phyloP scores from a whole-genome alignment of 1,139 yeast genomes.

The Yamadazyma songkhlaensis region DNA sequence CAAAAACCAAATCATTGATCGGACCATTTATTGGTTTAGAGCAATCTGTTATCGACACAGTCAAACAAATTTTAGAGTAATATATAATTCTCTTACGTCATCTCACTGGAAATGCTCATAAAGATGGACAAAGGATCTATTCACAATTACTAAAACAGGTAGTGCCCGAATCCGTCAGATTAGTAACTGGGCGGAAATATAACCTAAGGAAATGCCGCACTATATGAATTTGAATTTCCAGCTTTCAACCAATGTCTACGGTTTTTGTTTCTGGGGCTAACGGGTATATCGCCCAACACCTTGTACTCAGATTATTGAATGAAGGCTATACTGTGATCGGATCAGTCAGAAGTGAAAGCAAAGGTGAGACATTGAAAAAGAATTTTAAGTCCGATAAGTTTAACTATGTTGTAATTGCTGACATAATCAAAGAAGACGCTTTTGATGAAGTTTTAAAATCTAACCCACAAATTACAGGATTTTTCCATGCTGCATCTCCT shows the following conservation, averaged over 20 bases:
- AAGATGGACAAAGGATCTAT: too few relatives aligned
- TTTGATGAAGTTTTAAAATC: slow-evolving; percentile 49
- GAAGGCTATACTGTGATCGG: slow-evolving; percentile 54
- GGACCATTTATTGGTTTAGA: slow-evolving; percentile 34
- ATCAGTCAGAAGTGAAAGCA: slow-evolving; percentile 51
- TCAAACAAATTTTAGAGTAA: slow-evolving; percentile 28
- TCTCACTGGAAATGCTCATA: too few relatives aligned
- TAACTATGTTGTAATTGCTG: slow-evolving; percentile 49
- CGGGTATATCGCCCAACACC: slow-evolving; percentile 35
- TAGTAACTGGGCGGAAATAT: too few relatives aligned
- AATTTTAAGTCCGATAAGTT: slow-evolving; percentile 30
- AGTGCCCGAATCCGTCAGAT: too few relatives aligned
- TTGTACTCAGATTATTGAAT: slow-evolving; percentile 21
- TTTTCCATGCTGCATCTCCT: slow-evolving; percentile 45
- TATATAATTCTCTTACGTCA: too few relatives aligned
- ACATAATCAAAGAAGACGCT: slow-evolving; percentile 45
- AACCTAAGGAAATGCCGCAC: too few relatives aligned
- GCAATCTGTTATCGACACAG: slow-evolving; percentile 34
- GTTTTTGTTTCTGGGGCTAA: slow-evolving; percentile 37
- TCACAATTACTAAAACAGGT: too few relatives aligned
- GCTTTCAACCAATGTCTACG: too few relatives aligned
- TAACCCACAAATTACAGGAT: slow-evolving; percentile 47
- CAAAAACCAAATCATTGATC: slow-evolving; percentile 25
- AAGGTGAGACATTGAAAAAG: slow-evolving; percentile 41
- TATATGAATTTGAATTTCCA: too few relatives aligned